These are phyloP conservation scores for Catharanthus roseus DNA, from an alignment of 257 asterid species.

Conservation along the genomic window DNA sequence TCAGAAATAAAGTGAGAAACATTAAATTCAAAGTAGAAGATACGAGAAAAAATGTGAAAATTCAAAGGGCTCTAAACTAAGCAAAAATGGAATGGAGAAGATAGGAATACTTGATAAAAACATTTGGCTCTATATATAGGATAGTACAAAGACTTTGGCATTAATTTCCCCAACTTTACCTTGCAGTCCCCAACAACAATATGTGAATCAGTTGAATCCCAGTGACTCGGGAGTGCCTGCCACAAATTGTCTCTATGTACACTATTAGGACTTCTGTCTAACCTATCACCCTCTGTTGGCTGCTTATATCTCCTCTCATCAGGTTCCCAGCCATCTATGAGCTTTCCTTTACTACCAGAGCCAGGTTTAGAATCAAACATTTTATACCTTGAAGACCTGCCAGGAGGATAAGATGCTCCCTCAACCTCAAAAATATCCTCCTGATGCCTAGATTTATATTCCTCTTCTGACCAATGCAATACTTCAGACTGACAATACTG, in stretches of 20 bases:
- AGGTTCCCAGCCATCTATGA: slow-evolving; percentile 27
- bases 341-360: slow-evolving; percentile 21
- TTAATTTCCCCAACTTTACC: slow-evolving; percentile 46
- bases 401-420: slow-evolving; percentile 27
- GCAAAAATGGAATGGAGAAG: neutral
- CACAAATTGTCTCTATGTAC: slow-evolving; percentile 22
- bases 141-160: slow-evolving; percentile 27
- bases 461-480: slow-evolving; percentile 28
- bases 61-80: neutral
- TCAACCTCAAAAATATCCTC: slow-evolving; percentile 21
- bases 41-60: slow-evolving; percentile 4
- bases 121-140: slow-evolving; percentile 24
- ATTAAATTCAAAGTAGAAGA: neutral
- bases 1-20: neutral
- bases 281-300: slow-evolving; percentile 24
- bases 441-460: slow-evolving; percentile 20
- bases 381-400: slow-evolving; percentile 22
- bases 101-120: slow-evolving; percentile 7
- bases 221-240: slow-evolving; percentile 26
- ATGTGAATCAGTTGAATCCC: slow-evolving; percentile 39
- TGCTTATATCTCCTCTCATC: slow-evolving; percentile 17
- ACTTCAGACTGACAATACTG: slow-evolving; percentile 28
- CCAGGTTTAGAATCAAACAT: slow-evolving; percentile 29
- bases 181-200: slow-evolving; percentile 40
- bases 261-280: slow-evolving; percentile 24